Evolutionary conservation across 345 rosid species (phyloP).

Genomic region (Brassica nigra): DNA sequence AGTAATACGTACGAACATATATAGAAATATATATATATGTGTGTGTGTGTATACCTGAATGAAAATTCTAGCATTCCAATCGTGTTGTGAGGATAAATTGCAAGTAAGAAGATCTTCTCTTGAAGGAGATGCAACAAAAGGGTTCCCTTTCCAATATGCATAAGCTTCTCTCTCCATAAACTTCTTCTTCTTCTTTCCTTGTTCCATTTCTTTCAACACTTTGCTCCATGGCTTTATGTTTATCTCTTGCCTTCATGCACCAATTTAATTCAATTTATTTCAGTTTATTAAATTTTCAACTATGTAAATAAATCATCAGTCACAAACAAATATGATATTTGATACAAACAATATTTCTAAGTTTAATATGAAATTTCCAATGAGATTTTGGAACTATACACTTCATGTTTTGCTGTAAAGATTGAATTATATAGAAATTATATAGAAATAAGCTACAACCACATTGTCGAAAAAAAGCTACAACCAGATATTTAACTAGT

Average conservation of each 20-base stretch:
- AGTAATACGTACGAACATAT: background rate
- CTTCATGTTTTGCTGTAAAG: constrained; percentile 17
- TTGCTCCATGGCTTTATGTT: constrained; percentile 72
- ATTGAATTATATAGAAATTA: background rate
- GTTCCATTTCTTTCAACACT: constrained; percentile 50
- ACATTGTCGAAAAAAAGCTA: too few relatives aligned
- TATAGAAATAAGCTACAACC: too few relatives aligned
- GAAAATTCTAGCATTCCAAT: constrained; percentile 84
- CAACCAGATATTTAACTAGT: background rate
- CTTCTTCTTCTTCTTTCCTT: constrained; percentile 49
- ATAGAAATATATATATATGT: background rate
- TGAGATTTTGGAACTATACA: background rate
- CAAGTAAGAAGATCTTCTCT: constrained; percentile 72
- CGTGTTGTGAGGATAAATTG: constrained; percentile 53
- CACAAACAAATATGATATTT: background rate
- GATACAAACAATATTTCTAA: background rate
- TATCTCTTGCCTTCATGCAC: constrained; percentile 61
- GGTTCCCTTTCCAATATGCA: constrained; percentile 94
- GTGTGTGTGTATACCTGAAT: constrained; percentile 47
- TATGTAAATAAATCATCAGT: background rate
- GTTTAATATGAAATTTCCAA: background rate
- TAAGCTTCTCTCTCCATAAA: constrained; percentile 71
- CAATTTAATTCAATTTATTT: background rate
- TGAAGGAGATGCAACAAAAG: constrained; percentile 49
- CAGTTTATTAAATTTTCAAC: background rate